phyloP scores from a whole-genome alignment of 2,329 filamentous ascomycete species.

The Chalaropsis thielavioides region DNA sequence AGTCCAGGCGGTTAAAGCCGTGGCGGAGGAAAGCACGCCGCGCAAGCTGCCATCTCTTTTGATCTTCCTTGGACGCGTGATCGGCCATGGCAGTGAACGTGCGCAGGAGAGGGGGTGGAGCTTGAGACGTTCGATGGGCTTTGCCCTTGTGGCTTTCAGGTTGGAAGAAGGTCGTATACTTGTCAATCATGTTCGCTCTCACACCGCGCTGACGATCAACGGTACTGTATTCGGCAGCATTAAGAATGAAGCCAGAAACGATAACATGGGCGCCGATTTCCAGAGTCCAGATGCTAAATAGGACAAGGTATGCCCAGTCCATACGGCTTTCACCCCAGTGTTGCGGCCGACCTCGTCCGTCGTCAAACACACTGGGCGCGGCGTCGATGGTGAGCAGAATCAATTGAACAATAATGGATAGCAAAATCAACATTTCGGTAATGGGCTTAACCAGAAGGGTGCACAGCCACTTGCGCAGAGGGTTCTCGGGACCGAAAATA shows the following conservation, averaged over 20 bases:
- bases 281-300: slow-evolving; percentile 82
- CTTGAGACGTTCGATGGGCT: slow-evolving; percentile 34
- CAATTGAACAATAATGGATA: slow-evolving; percentile 78
- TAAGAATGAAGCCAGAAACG: slow-evolving; percentile 85
- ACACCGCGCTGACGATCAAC: slow-evolving; percentile 66
- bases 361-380: slow-evolving; percentile 51
- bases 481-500: slow-evolving; percentile 67
- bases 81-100: slow-evolving; percentile 56
- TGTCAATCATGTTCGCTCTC: slow-evolving; percentile 57
- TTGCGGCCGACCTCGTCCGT: slow-evolving; percentile 44
- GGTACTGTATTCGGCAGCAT: slow-evolving; percentile 82
- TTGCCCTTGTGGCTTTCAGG: slow-evolving; percentile 56
- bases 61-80: slow-evolving; percentile 54
- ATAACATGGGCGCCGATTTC: slow-evolving; percentile 74
- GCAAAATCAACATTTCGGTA: slow-evolving; percentile 71
- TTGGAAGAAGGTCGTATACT: slow-evolving; percentile 67
- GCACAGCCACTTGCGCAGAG: slow-evolving; percentile 58
- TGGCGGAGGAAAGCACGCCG: slow-evolving; percentile 85
- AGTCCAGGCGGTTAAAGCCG: slow-evolving; percentile 90
- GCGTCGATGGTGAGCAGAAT: slow-evolving; percentile 79
- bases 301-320: slow-evolving; percentile 65
- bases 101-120: slow-evolving; percentile 8
- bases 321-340: slow-evolving; percentile 54
- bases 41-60: slow-evolving; percentile 72
- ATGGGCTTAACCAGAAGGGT: slow-evolving; percentile 74